Conservation (phyloP, 257 asterid genomes). For the Nicotiana benthamiana region DNA sequence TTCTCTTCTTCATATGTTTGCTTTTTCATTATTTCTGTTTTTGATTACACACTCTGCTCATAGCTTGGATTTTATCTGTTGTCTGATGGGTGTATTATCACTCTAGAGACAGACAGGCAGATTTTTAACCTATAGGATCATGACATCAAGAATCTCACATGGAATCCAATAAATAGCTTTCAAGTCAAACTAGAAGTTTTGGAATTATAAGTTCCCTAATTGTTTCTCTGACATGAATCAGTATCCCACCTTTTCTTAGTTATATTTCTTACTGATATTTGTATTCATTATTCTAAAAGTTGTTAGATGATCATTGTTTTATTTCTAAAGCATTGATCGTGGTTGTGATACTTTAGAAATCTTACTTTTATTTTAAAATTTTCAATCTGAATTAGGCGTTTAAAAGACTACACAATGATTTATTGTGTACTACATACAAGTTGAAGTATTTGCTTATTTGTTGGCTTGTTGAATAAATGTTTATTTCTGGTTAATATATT, state of each 20-base stretch:
- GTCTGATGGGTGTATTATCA: background rate
- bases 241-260: background rate
- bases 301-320: too few species aligned
- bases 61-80: constrained; percentile 12
- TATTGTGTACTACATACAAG: too few species aligned
- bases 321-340: too few species aligned
- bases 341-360: too few species aligned
- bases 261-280: too few species aligned
- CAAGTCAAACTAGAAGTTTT: background rate
- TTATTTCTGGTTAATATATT: too few species aligned
- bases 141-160: background rate
- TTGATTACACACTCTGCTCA: constrained; percentile 56
- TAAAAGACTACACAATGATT: too few species aligned
- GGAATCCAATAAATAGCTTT: background rate
- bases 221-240: background rate
- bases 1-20: constrained; percentile 30
- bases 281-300: too few species aligned
- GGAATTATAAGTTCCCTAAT: background rate
- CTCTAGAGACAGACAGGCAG: background rate
- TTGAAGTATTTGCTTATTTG: too few species aligned
- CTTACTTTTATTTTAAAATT: too few species aligned
- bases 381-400: too few species aligned
- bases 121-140: background rate
- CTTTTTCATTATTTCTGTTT: constrained; percentile 26
- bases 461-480: too few species aligned